Conservation (phyloP, 2,329 filamentous ascomycete species). For the Fusarium lateritium region DNA sequence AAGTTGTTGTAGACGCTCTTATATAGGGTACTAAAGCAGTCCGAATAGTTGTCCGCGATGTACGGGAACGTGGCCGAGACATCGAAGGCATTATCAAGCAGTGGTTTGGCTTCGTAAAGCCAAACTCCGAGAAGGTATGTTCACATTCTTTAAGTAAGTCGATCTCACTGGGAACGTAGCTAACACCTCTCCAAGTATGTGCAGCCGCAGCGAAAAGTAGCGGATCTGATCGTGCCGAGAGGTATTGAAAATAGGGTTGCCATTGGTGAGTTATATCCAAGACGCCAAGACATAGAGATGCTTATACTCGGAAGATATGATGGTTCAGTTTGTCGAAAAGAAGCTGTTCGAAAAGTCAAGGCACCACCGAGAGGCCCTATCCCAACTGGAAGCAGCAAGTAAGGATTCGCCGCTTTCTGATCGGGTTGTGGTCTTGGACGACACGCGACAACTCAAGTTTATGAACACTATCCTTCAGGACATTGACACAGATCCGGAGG, state of each 20-base stretch:
- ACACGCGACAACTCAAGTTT: slow-evolving; percentile 84
- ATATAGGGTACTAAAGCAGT: slow-evolving; percentile 20
- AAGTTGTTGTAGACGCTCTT: background rate
- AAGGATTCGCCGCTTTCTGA: slow-evolving; percentile 80
- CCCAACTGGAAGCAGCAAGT: slow-evolving; percentile 79
- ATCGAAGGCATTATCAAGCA: slow-evolving; percentile 98
- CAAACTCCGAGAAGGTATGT: slow-evolving; percentile 85
- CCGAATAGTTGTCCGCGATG: slow-evolving; percentile 82
- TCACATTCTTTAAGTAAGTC: background rate
- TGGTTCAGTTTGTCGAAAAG: slow-evolving; percentile 91
- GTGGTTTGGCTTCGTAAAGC: slow-evolving; percentile 97
- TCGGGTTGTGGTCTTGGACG: slow-evolving; percentile 80
- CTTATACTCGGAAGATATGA: slow-evolving; percentile 75
- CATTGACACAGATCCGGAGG: slow-evolving; percentile 82
- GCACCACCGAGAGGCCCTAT: slow-evolving; percentile 84
- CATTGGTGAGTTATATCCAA: slow-evolving; percentile 70
- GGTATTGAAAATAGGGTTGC: slow-evolving; percentile 96
- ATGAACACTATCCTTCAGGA: slow-evolving; percentile 95
- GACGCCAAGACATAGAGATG: background rate
- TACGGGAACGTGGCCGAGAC: slow-evolving; percentile 89
- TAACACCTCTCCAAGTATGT: slow-evolving; percentile 73
- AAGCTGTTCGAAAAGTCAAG: slow-evolving; percentile 89
- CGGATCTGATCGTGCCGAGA: slow-evolving; percentile 95
- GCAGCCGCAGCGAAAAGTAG: slow-evolving; percentile 89
- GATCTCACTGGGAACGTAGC: background rate